Base-by-base conservation (phyloP, 805 yeast species). In the Grigorovia yakushimaensis region DNA sequence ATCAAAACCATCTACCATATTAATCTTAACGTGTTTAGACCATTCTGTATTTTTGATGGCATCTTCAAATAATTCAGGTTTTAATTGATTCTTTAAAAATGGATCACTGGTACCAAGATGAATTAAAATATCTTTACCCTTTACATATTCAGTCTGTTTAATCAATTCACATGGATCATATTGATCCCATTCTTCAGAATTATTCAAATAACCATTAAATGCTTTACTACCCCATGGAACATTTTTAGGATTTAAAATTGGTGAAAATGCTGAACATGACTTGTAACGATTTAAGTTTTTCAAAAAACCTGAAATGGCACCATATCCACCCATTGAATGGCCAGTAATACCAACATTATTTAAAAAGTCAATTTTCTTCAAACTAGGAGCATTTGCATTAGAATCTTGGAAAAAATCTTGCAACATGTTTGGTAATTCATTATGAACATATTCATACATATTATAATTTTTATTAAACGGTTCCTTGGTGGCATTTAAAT, bases 301-400 rank as follows among this genome's bases (percentile, higher is more conserved):
- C 50, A 91, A 67, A 54, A 67, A 79, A n/a, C 80, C 71, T 50
- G 83, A 69, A 50, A 91, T 67, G 0, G 98, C 95, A 48, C 98
- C 98, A 62, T 77, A 87, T 1, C 98, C 98, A 44, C 98, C 98
- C 98, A 93, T 93, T 1, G 98, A 93, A 65, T 93, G 98, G 41
- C 98, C 98, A n/a, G 93, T 80, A 54, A 91, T 78, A 19, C 91
- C 77, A 45, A 81, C 74, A 39, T 76, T 81, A 38, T 68, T 62
- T 22, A 56, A 36, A 51, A 82, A 80, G 65, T 91, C 88, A 50
- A 91, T 69, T 39, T 67, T 11, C n/a, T n/a, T n/a, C n/a, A n/a
- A n/a, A n/a, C n/a, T 9, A 13, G 18, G 3, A 64, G 2, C 68
- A 50, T 47, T 64, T 74, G 17, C 67, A 64, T 30, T 11, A 11